These are phyloP conservation scores for Macrophomina phaseolina DNA, from an alignment of 2,329 filamentous ascomycete species.

Conservation along the genomic window DNA sequence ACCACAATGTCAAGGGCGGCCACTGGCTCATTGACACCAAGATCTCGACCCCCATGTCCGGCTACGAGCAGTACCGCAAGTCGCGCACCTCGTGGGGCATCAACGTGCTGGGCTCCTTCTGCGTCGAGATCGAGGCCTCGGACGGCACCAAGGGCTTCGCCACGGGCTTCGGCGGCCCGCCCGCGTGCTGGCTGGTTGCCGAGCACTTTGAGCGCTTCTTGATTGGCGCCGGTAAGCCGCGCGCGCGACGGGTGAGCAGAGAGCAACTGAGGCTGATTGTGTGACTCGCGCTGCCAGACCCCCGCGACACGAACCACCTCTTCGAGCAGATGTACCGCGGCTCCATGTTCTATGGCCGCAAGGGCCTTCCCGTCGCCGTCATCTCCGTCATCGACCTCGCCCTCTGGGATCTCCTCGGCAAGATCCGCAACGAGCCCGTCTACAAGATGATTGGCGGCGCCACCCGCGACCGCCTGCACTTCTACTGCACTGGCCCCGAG, in stretches of 20 bases:
- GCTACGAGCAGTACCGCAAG: conserved; percentile 84
- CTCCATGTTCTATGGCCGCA: conserved; percentile 96
- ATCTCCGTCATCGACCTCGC: conserved; percentile 95
- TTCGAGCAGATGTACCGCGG: conserved; percentile 97
- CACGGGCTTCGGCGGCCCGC: conserved; percentile 91
- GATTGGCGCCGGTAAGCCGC: conserved; percentile 68
- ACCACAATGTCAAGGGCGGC: conserved; percentile 83
- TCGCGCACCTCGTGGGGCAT: conserved; percentile 94
- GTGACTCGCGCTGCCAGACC: conserved; percentile 59
- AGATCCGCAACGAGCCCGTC: conserved; percentile 89
- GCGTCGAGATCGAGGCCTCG: conserved; percentile 84
- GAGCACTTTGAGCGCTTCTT: conserved; percentile 94
- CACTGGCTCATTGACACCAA: conserved; percentile 88
- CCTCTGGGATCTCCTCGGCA: conserved; percentile 89
- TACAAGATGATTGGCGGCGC: conserved; percentile 93
- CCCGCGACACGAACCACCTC: conserved; percentile 86
- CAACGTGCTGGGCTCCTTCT: conserved; percentile 91
- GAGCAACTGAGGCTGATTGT: conserved; percentile 2
- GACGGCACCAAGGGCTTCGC: conserved; percentile 95
- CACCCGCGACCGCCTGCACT: conserved; percentile 81
- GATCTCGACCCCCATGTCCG: conserved; percentile 90
- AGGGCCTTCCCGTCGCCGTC: conserved; percentile 85
- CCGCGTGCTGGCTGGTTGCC: conserved; percentile 91
- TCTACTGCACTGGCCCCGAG: conserved; percentile 94
- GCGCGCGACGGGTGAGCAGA: not conserved